These are phyloP conservation scores for Naegleria lovaniensis DNA, from an alignment of 208 protist species.

Conservation along the genomic window DNA sequence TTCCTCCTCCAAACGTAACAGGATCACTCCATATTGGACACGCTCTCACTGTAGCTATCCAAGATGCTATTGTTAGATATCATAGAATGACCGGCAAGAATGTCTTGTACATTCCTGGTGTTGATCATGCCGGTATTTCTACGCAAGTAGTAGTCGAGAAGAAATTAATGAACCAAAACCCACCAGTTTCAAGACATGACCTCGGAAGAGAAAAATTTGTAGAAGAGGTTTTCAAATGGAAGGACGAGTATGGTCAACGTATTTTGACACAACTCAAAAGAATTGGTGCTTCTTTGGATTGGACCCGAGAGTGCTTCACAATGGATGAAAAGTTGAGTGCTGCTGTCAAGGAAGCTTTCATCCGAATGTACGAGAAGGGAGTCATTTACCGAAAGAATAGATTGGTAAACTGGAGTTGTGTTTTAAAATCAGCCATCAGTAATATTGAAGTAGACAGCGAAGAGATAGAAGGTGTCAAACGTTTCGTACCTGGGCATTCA, in stretches of 20 bases:
- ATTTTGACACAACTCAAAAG: conserved; percentile 91
- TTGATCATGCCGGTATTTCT: conserved; percentile 99
- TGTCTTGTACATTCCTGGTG: conserved; percentile 96
- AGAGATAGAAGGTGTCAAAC: conserved; percentile 44
- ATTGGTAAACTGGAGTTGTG: conserved; percentile 99
- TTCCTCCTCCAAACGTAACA: conserved; percentile 99
- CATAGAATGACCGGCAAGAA: conserved; percentile 92
- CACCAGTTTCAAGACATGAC: conserved; percentile 72
- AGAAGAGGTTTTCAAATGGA: conserved; percentile 94
- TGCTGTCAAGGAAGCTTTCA: conserved; percentile 94
- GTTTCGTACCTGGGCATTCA: conserved; percentile 74
- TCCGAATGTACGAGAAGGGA: conserved; percentile 88
- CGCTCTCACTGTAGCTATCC: conserved; percentile 89
- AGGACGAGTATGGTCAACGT: conserved; percentile 82
- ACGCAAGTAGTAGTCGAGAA: conserved; percentile 98
- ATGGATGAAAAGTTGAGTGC: conserved; percentile 85
- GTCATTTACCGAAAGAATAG: conserved; percentile 91
- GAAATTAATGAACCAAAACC: conserved; percentile 65
- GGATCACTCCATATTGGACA: conserved; percentile 98
- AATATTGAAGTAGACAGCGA: conserved; percentile 97
- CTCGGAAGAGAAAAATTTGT: conserved; percentile 93
- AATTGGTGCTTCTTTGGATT: conserved; percentile 96
- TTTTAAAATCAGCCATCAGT: conserved; percentile 97
- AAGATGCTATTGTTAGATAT: conserved; percentile 89
- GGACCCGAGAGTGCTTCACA: conserved; percentile 96